Conservation (phyloP, 2,329 filamentous ascomycete species). For the Xylariaceae sp. region DNA sequence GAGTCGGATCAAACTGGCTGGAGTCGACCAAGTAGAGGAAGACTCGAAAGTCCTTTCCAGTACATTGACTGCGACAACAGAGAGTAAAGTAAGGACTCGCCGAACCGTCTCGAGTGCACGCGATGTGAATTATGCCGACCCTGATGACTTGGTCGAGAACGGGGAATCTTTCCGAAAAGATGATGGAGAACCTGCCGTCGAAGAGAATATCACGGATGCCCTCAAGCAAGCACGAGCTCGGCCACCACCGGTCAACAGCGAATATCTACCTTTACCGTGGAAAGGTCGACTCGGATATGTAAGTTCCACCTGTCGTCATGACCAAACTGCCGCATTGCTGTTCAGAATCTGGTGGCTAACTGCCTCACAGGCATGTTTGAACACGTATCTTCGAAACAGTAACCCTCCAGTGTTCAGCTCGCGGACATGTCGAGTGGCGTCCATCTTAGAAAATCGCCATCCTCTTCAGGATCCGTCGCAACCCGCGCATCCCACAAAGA, state of each 20-base stretch:
- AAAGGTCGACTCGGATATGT: conserved; percentile 86
- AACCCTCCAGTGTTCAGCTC: conserved; percentile 86
- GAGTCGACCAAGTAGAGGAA: conserved; percentile 34
- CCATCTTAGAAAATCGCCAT: conserved; percentile 83
- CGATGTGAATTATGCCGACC: neutral
- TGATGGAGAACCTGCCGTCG: conserved; percentile 12
- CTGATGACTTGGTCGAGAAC: neutral
- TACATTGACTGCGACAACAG: neutral
- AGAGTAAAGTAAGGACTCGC: neutral
- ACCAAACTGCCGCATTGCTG: neutral
- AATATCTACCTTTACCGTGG: conserved; percentile 81
- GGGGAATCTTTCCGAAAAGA: neutral
- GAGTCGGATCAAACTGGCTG: conserved; percentile 18
- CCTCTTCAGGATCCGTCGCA: conserved; percentile 69
- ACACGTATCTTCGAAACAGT: conserved; percentile 79
- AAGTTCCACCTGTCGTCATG: conserved; percentile 32
- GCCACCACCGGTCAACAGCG: conserved; percentile 75
- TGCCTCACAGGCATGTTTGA: conserved; percentile 65
- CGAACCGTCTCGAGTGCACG: too few species aligned
- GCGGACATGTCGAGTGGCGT: conserved; percentile 83
- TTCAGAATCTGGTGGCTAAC: conserved; percentile 13
- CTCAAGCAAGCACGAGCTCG: conserved; percentile 40
- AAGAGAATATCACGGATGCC: conserved; percentile 21
- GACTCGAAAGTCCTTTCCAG: conserved; percentile 7
- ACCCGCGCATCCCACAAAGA: conserved; percentile 78